These are phyloP conservation scores for Xylaria nigripes DNA, from an alignment of 495 filamentous ascomycete genomes.

Conservation along the genomic window DNA sequence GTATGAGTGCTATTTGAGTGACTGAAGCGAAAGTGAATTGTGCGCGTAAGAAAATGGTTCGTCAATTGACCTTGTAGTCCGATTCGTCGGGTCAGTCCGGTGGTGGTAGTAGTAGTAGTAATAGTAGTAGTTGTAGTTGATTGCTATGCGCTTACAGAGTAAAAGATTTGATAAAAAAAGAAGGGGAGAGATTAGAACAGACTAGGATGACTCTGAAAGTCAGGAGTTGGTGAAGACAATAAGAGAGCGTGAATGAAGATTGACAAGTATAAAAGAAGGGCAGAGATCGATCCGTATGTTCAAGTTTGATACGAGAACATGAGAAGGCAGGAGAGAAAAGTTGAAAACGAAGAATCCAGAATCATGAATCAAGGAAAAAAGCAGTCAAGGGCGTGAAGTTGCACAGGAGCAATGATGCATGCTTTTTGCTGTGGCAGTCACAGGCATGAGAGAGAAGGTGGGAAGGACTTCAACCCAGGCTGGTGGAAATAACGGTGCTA, in stretches of 20 bases:
- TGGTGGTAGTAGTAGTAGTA: too few species aligned
- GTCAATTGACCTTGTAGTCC: slow-evolving; percentile 2
- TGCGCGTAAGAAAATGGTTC: background rate
- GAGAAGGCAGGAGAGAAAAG: too few species aligned
- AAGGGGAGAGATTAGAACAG: too few species aligned
- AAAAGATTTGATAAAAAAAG: slow-evolving; percentile 1
- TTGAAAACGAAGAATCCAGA: too few species aligned
- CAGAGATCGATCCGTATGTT: slow-evolving; percentile 11
- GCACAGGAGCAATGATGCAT: background rate
- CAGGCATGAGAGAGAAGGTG: background rate
- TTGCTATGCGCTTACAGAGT: background rate
- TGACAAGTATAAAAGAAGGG: background rate
- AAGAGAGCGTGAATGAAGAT: slow-evolving; percentile 20
- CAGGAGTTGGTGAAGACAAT: slow-evolving; percentile 1
- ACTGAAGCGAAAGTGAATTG: background rate
- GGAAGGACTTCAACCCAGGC: background rate
- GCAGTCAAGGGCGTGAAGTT: background rate
- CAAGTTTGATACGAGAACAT: background rate
- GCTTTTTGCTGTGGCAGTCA: background rate
- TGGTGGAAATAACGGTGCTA: background rate
- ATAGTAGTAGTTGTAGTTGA: too few species aligned
- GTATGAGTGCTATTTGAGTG: background rate
- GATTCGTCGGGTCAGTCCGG: slow-evolving; percentile 1
- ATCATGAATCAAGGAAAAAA: background rate
- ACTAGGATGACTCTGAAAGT: too few species aligned